Conservation (phyloP, 768 basidiomycete genomes). For the Trametes sanguinea region DNA sequence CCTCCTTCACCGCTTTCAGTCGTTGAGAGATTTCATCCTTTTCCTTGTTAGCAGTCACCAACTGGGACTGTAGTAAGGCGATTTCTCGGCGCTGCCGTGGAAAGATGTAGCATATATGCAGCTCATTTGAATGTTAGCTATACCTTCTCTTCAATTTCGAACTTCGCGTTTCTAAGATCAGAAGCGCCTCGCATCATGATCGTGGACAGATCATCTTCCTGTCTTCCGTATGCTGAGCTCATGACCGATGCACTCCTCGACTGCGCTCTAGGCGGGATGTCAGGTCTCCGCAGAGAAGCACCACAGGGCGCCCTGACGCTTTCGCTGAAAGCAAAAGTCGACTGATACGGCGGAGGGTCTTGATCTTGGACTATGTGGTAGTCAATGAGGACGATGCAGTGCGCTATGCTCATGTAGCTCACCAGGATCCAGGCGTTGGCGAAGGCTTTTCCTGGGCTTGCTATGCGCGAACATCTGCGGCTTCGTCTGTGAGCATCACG, state of each 20-base stretch:
- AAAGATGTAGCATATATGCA: slow-evolving; percentile 16
- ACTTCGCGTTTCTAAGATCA: slow-evolving; percentile 29
- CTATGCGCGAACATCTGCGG: slow-evolving; percentile 8
- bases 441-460: slow-evolving; percentile 20
- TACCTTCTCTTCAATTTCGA: slow-evolving; percentile 31
- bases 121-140: neutral
- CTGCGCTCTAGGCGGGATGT: neutral
- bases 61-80: slow-evolving; percentile 24
- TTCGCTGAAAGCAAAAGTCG: neutral
- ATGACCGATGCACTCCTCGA: slow-evolving; percentile 30
- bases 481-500: neutral
- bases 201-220: slow-evolving; percentile 32
- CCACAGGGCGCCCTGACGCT: neutral
- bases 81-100: slow-evolving; percentile 28
- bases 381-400: neutral
- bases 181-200: slow-evolving; percentile 35
- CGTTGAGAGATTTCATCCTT: slow-evolving; percentile 30
- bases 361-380: neutral
- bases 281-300: neutral
- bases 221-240: slow-evolving; percentile 21
- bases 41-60: slow-evolving; percentile 23
- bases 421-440: slow-evolving; percentile 22
- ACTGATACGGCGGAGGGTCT: neutral
- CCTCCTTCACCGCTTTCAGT: slow-evolving; percentile 28
- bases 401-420: neutral